Base-by-base conservation (phyloP, 2,329 filamentous ascomycete genomes). In the Colletotrichum paranaense region DNA sequence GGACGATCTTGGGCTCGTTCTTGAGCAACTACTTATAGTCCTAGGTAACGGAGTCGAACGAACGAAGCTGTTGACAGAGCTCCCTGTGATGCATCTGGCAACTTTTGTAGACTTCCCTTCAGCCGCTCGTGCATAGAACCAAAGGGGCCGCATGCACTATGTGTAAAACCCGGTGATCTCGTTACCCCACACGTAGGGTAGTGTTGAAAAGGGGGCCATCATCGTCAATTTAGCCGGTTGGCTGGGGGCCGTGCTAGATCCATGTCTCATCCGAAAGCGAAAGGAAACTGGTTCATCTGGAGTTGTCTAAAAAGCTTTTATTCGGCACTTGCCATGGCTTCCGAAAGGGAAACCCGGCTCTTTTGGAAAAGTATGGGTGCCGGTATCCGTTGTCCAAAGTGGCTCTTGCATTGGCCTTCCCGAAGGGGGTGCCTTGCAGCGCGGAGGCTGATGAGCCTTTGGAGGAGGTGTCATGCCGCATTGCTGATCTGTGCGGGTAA, bases 151-250 rank as follows among this genome's bases (percentile, higher is more conserved):
- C n/a, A 28, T 7, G 46, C 30, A 38, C 30, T 57, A 46, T 62
- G 24, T 58, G 28, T 62, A 65, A 66, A 62, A 68, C 70, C 60
- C 67, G 35, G 19, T 73, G 60, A 73, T 66, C 26, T 66, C 62
- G 67, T 24, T 70, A 30, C 62, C 66, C 67, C 67, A 71, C 67
- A 57, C 46, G 35, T 35, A 57, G 67, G 67, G 56, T 73, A 62
- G 22, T 46, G 26, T 65, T 59, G 32, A 28, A 62, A 62, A 46
- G 56, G 66, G 59, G 32, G 59, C 22, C 35, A 24, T 53, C 30
- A 16, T 49, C 26, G 6, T 57, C 28, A 24, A 66, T 71, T 73
- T 73, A 73, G 60, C 70, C 70, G 67, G 60, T 16, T 30, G 26
- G 42, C n/a, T 26, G 35, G 8, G 46, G 62, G 14, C 14, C 46